Base-by-base conservation (phyloP, 1,284 basidiomycete genomes). In the Mycosarcoma maydis region DNA sequence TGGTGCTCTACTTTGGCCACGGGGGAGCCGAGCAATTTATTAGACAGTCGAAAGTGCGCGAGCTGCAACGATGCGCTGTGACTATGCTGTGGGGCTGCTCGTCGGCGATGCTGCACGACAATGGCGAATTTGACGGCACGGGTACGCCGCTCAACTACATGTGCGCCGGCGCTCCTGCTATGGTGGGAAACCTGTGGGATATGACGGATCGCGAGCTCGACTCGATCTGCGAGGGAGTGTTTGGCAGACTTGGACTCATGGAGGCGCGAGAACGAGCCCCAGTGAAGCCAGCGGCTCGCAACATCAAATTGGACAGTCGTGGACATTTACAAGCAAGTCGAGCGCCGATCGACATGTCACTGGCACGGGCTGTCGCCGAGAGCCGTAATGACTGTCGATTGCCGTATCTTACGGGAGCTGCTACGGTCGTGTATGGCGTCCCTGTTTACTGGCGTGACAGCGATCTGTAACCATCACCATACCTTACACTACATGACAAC, bases 1-100 rank as follows among this genome's bases (percentile, higher is more conserved):
- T 79, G n/a, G 29, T 81, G 11, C 65, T 80, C 33, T 98, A 98
- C 83, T 97, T 98, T 78, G 95, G 95, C 9, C 95, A 99, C 78
- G 92, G 93, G 2, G 94, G 95, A 10, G 95, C 88, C 1, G 94
- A 98, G 80, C 93, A 97, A 78, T 99, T 95, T 77, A 87, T 93
- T 11, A 89, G 92, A 5, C 47, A 65, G 8, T 91, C 92, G 2
- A 89, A 90, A 79, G 90, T 90, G 73, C 87, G 92, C 17, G 87
- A 90, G 64, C 85, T 98, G 20, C 86, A 87, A 4, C 86, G 86
- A 17, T 98, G 95, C 80, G 94, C 95, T 1, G 90, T 90, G 10
- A 90, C 92, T 0, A 96, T 99, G 93, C 87, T 99, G 8, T 99
- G 94, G 95, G 95, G 96, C 0, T 99, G 95, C 85, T 98, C 95